Base-by-base conservation (phyloP, 306 rosid genomes). In the Carpinus fangiana region DNA sequence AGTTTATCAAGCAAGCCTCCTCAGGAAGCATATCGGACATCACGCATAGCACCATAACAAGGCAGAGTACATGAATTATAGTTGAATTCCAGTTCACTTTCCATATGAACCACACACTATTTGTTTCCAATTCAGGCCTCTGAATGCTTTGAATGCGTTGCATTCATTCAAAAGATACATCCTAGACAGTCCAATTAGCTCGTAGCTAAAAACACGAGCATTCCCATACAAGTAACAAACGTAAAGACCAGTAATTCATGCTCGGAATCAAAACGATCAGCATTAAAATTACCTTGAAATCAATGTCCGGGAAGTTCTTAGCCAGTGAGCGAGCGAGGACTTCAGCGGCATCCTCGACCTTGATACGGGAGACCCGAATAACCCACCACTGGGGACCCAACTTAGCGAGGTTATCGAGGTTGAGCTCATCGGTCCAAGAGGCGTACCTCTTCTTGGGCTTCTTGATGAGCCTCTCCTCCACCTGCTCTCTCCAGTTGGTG, bases 331-430 rank as follows among this genome's bases (percentile, higher is more conserved):
- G 93, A 84, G 97, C 93, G 4, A 95, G 85, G 0, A 83, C 80
- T 53, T 92, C 86, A 1, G 91, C 87, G 17, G 86, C 90, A 50
- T 91, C 89, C 46, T 82, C 89, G 23, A 84, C 89, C 79, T 81
- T 82, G 48, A 84, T 38, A 14, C 98, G 84, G 10, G 97, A 77
- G 6, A 87, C 98, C 0, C 92, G 85, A 55, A 92, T 31, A 62
- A 85, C 84, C 91, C 90, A 94, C 98, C 98, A 95, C 26, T 90
- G 97, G 12, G 97, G 95, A 55, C 98, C 98, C 73, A 82, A 79
- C 7, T 82, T 82, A 68, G 93, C 86, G 31, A 95, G 90, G 75
- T 78, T 84, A 51, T 94, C 90, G 11, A 92, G 89, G 83, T 94
- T 92, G 65, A 90, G 95, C 81, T 92, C 87, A 4, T 89, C 98